Percentiles rank a stretch among this genome's conserved stretches.
Conservation (phyloP, 2,329 filamentous ascomycete species). For the Alternaria gaisen region DNA sequence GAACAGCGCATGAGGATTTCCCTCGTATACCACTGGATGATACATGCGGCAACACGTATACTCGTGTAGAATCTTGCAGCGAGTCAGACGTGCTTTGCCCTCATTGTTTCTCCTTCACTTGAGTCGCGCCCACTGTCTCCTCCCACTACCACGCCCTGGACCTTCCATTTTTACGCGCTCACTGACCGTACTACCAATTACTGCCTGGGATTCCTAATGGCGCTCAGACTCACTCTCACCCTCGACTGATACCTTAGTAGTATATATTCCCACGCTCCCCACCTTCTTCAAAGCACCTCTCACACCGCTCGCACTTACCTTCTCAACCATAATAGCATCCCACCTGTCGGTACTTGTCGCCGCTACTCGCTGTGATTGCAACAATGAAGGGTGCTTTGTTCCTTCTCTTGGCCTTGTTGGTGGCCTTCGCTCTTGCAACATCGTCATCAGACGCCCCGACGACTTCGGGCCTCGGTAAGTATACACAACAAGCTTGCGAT, state of each 20-base stretch:
- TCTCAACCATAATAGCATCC: neutral
- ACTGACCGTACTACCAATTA: neutral
- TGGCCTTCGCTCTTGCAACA: neutral
- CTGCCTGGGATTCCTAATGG: neutral
- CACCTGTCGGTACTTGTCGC: neutral
- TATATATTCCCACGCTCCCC: neutral
- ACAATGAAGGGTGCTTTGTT: neutral
- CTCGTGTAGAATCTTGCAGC: too few relatives aligned
- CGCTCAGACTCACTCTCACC: neutral
- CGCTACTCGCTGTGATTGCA: neutral
- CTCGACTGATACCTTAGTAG: neutral
- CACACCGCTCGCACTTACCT: neutral
- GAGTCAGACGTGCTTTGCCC: neutral
- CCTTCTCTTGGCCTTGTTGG: neutral
- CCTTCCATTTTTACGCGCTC: neutral
- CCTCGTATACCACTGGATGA: fast-evolving
- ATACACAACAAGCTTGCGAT: neutral
- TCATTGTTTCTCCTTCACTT: neutral
- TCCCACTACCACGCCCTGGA: neutral
- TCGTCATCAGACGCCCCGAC: neutral
- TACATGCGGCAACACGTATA: too few relatives aligned
- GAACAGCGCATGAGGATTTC: too few relatives aligned
- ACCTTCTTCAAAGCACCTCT: neutral
- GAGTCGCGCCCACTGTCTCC: neutral
- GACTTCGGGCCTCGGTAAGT: neutral